Base-by-base conservation (phyloP, 352 stramenopile genomes). In the Phytophthora vignae region DNA sequence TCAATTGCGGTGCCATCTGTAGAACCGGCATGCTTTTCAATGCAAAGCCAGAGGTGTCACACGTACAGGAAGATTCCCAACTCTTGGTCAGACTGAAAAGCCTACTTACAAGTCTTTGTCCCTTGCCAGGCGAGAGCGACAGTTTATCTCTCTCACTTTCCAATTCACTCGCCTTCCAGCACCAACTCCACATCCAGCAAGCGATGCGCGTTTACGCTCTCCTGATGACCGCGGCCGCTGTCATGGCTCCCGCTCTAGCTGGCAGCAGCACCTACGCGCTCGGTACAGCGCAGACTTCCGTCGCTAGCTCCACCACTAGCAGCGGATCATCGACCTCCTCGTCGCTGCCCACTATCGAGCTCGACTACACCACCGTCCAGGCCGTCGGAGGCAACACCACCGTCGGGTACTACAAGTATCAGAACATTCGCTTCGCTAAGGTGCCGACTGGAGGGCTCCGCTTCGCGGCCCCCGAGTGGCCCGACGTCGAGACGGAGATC, bases 391-490 rank as follows among this genome's bases (percentile, higher is more conserved):
- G 67, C 3, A 79, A 79, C 62, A 68, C 62, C 38, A 68, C 67
- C 27, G 55, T 73, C 62, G 72, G 67, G 1, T 73, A 79, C 67
- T 76, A 79, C 67, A 79, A 76, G 33, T 79, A 68, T 50, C 72
- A 79, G 63, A 76, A 79, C 62, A 79, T 79, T 42, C 72, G 72
- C n/a, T 76, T 61, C 63, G 72, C 72, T 22, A 64, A 70, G 25
- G 52, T 56, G 3, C 72, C 72, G 0, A 79, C 72, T 1, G 72
- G 72, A 2, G 62, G 68, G 27, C 67, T 79, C 4, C 72, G 67
- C 25, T 79, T 79, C 38, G 67, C 67, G 17, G 65, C 65, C 3
- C 65, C 71, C 1, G 22, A 74, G 38, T 77, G 60, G 60, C 65
- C 71, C 0, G 42, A 64, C 8, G 17, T 71, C 1, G 71, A 77